Evolutionary conservation across 73 alveolate genomes (phyloP).

Genomic region (Tetrahymena malaccensis): DNA sequence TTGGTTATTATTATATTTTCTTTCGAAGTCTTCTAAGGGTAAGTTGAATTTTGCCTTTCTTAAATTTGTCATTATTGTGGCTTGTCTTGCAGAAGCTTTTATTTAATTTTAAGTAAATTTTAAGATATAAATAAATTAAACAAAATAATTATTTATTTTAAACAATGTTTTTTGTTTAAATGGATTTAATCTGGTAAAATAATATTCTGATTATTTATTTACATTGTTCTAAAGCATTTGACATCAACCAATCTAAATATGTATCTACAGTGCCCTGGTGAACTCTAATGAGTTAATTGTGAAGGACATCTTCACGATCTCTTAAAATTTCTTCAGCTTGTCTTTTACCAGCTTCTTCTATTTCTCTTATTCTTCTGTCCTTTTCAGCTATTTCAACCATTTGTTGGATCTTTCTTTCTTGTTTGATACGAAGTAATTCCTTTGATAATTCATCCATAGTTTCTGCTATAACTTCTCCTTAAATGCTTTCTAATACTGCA

Average conservation of each 20-base stretch:
- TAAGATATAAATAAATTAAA: too few relatives aligned
- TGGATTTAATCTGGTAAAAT: too few relatives aligned
- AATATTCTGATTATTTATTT: too few relatives aligned
- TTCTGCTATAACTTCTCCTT: constrained; percentile 90
- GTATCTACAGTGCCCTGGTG: constrained; percentile 95
- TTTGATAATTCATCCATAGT: constrained; percentile 89
- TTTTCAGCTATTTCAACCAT: constrained; percentile 95
- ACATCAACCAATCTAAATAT: constrained; percentile 79
- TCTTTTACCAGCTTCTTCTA: constrained; percentile 97
- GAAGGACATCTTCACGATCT: constrained; percentile 91
- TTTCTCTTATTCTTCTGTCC: constrained; percentile 96
- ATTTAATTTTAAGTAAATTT: neutral
- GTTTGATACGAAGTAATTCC: constrained; percentile 90
- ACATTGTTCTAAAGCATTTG: constrained; percentile 77
- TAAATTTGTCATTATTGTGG: constrained; percentile 84
- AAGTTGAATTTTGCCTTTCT: constrained; percentile 84
- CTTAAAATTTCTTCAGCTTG: constrained; percentile 93
- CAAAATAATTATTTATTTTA: too few relatives aligned
- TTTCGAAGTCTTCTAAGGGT: constrained; percentile 86
- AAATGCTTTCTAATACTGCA: constrained; percentile 93
- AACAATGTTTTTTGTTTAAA: too few relatives aligned
- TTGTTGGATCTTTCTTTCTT: constrained; percentile 91
- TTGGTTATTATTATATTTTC: constrained; percentile 87
- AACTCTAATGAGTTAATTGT: constrained; percentile 86
- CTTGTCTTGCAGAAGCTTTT: constrained; percentile 65